Conservation (phyloP, 345 rosid species). For the Crucihimalaya himalaica region DNA sequence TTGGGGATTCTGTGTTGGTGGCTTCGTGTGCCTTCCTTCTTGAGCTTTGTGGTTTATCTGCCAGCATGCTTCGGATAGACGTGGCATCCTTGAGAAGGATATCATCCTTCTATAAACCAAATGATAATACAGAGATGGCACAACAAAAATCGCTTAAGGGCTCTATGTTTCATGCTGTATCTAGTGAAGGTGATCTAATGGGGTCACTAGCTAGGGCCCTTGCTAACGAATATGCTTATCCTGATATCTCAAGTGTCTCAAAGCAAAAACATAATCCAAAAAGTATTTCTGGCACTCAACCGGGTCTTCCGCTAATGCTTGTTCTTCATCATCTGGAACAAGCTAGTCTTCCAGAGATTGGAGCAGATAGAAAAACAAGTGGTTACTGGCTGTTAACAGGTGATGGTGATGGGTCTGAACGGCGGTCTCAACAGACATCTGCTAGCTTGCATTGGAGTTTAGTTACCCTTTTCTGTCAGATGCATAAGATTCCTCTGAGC, state of each 20-base stretch:
- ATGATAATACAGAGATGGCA: slow-evolving; percentile 47
- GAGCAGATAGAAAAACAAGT: slow-evolving; percentile 69
- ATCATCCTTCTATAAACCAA: slow-evolving; percentile 67
- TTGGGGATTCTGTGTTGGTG: slow-evolving; percentile 78
- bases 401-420: slow-evolving; percentile 79
- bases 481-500: slow-evolving; percentile 89
- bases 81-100: slow-evolving; percentile 82
- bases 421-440: slow-evolving; percentile 84
- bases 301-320: slow-evolving; percentile 67
- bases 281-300: slow-evolving; percentile 41
- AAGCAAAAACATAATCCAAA: slow-evolving; percentile 48
- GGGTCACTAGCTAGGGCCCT: slow-evolving; percentile 86
- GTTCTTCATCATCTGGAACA: slow-evolving; percentile 91
- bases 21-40: slow-evolving; percentile 84
- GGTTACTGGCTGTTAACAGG: slow-evolving; percentile 93
- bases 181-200: slow-evolving; percentile 61
- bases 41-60: slow-evolving; percentile 92
- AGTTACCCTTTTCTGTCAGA: slow-evolving; percentile 84
- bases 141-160: slow-evolving; percentile 58
- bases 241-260: slow-evolving; percentile 45
- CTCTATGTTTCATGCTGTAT: slow-evolving; percentile 56
- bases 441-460: slow-evolving; percentile 91
- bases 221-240: slow-evolving; percentile 75
- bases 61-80: slow-evolving; percentile 79
- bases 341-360: slow-evolving; percentile 77